phyloP scores from a whole-genome alignment of 176 grass and related monocot genomes.

The Lolium multiflorum region DNA sequence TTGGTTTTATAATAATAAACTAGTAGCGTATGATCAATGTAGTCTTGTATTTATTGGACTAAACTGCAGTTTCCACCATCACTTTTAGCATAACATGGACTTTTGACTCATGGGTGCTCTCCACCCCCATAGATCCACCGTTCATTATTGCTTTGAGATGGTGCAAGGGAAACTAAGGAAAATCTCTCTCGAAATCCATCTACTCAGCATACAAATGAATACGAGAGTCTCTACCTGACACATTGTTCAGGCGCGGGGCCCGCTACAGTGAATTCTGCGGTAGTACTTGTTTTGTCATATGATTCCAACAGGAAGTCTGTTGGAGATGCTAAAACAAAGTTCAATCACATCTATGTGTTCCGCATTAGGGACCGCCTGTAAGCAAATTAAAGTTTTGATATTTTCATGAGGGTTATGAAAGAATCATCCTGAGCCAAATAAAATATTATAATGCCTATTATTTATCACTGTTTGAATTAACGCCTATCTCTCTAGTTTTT shows the following conservation, averaged over 20 bases:
- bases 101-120: no score
- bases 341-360: background rate
- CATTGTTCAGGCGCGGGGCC: no score
- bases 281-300: no score
- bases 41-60: constrained; percentile 1
- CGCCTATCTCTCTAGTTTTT: background rate
- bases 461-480: background rate
- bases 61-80: background rate
- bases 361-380: background rate
- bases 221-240: no score
- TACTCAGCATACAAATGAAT: no score
- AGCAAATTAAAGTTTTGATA: background rate
- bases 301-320: background rate
- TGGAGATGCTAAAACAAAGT: background rate
- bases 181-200: no score
- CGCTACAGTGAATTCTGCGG: no score
- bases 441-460: background rate
- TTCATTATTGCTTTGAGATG: no score
- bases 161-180: no score
- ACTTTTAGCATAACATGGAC: background rate
- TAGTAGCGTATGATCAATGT: background rate
- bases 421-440: background rate
- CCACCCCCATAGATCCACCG: no score
- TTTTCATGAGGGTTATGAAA: background rate
- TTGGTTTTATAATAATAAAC: constrained; percentile 17